Percentiles rank a stretch among this genome's conserved stretches.
phyloP scores from a whole-genome alignment of 306 rosid genomes.

The Vicia villosa region DNA sequence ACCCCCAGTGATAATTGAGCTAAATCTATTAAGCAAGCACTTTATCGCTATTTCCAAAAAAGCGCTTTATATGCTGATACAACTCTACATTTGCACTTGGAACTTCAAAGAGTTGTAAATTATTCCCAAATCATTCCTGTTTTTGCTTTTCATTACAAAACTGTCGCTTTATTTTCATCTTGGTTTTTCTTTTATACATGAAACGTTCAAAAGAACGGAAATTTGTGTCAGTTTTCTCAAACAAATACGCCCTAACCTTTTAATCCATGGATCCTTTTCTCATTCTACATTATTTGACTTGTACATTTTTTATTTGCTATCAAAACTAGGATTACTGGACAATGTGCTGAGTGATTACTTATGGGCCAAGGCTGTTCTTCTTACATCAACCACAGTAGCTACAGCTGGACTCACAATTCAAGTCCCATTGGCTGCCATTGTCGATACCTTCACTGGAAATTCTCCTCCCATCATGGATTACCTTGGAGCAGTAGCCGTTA shows the following conservation, averaged over 20 bases:
- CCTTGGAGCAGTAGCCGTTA: constrained; percentile 79
- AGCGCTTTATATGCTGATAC: background rate
- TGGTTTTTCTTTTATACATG: background rate
- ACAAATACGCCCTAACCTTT: background rate
- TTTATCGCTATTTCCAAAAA: no score
- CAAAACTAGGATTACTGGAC: constrained; percentile 73
- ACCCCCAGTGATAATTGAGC: background rate
- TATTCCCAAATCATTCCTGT: no score
- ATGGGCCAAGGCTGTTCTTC: constrained; percentile 99
- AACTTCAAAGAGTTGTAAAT: background rate
- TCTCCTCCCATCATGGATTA: constrained; percentile 78
- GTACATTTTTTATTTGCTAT: constrained; percentile 24
- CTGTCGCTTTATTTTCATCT: background rate
- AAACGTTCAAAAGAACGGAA: background rate
- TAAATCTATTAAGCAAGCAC: background rate
- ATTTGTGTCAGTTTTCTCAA: background rate
- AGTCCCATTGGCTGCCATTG: constrained; percentile 91
- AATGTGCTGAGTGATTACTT: constrained; percentile 93
- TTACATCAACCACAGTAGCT: constrained; percentile 93
- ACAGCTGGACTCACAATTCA: constrained; percentile 96
- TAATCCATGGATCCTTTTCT: background rate
- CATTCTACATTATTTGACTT: constrained; percentile 1
- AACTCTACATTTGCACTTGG: background rate
- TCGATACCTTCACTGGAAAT: constrained; percentile 73
- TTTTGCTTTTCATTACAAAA: background rate